Evolutionary conservation across 441 rosid species (phyloP).

Genomic region (Gossypium gossypioides): DNA sequence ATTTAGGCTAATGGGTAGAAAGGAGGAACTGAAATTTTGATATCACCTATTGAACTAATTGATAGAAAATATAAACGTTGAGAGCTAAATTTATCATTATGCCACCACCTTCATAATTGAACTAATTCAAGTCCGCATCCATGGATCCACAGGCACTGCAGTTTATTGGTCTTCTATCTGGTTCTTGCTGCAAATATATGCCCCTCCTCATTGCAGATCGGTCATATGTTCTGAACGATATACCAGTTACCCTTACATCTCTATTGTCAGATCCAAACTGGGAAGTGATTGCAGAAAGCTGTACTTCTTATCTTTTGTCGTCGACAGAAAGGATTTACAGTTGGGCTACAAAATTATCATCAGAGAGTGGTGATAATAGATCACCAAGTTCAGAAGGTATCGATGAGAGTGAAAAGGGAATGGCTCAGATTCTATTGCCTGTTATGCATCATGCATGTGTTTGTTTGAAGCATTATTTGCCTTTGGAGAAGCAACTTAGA

Average conservation of each 20-base stretch:
- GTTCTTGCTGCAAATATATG: constrained; percentile 84
- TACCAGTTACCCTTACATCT: constrained; percentile 62
- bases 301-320: constrained; percentile 41
- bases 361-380: constrained; percentile 21
- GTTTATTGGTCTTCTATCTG: constrained; percentile 64
- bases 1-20: background rate
- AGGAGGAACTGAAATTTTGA: background rate
- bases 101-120: background rate
- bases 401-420: constrained; percentile 36
- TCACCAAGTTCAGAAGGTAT: constrained; percentile 24
- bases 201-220: constrained; percentile 63
- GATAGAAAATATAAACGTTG: too few relatives aligned
- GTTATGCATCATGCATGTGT: constrained; percentile 53
- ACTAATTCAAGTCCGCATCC: background rate
- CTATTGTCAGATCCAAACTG: constrained; percentile 53
- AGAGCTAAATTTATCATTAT: too few relatives aligned
- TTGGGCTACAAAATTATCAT: constrained; percentile 29
- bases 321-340: constrained; percentile 56
- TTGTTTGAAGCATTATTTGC: constrained; percentile 47
- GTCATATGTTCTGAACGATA: constrained; percentile 45
- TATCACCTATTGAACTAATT: background rate
- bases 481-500: constrained; percentile 61
- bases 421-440: constrained; percentile 32
- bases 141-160: constrained; percentile 46
- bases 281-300: constrained; percentile 42